Evolutionary conservation across 768 basidiomycete genomes (phyloP), one percentile per base, ranked within the genome.

Genomic region (Mycena latifolia): DNA sequence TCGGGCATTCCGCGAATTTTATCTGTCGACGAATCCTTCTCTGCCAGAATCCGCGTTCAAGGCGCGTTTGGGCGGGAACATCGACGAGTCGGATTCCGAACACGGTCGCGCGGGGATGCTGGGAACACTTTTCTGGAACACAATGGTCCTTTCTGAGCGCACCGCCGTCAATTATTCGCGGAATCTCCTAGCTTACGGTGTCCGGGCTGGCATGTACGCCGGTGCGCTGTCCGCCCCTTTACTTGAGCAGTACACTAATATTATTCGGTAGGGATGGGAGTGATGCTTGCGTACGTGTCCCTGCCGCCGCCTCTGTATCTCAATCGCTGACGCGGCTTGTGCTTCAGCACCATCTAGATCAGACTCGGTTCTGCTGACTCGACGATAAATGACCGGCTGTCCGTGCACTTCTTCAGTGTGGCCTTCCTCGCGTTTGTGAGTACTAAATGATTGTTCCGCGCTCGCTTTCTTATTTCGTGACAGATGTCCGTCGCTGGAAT

Each of bases 401-500:
- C 84, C 15, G 85, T 87, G 1, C 80, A 85, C 67, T 89, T 89
- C 73, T 89, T 82, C 74, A 82, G 82, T 48, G 86, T 86, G 22
- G 87, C 88, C 0, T 88, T 87, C 73, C 69, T 88, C 8, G 82
- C 81, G 2, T 86, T 85, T 62, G 81, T 83, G 62, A 55, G 81
- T 50, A 5, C 20, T 14, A 14, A 20, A 65, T 35, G 55, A 45
- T 41, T n/a, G 22, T 46, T 14, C 17, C 24, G 22, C 20, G 27
- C 25, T 45, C 31, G 57, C 27, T 28, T 47, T 7, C 18, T n/a
- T 20, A 17, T 10, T 31, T 3, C 25, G 35, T 5, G 50, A 0
- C 59, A 83, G 82, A 88, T 88, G 86, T 83, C 83, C 17, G 88
- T 89, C 5, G 87, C 87, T 25, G 88, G 88, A 22, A 88, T 89